Evolutionary conservation across 176 grass and related monocot species (phyloP).

Genomic region (Coix lacrymajobi): DNA sequence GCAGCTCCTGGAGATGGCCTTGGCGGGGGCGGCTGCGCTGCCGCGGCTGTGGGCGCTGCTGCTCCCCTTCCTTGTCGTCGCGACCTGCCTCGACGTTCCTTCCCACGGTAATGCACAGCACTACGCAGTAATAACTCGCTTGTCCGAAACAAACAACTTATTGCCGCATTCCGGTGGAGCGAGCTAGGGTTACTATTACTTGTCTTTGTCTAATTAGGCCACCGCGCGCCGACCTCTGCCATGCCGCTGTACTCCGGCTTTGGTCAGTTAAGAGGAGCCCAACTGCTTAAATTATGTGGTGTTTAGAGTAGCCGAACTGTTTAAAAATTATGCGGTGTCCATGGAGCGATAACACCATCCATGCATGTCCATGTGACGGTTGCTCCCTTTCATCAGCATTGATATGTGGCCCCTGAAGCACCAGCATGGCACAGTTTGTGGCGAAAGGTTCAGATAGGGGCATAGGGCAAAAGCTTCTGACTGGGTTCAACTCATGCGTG

Average conservation of each 20-base stretch:
- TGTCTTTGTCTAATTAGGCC: background rate
- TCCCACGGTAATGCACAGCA: constrained; percentile 15
- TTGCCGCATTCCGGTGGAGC: background rate
- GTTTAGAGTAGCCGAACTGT: background rate
- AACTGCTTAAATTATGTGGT: background rate
- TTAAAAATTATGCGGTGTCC: background rate
- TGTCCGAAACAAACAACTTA: background rate
- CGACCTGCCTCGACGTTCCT: constrained; percentile 19
- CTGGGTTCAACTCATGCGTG: background rate
- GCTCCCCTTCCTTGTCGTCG: constrained; percentile 30
- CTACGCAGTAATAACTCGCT: background rate
- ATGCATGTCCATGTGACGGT: background rate
- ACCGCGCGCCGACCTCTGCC: background rate
- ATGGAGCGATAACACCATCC: background rate
- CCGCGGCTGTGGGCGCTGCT: background rate
- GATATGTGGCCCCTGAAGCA: background rate
- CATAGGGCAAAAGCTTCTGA: background rate
- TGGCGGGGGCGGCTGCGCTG: background rate
- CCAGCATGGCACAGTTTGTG: background rate
- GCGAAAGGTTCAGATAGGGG: background rate
- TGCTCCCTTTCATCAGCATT: background rate
- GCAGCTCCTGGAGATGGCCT: background rate
- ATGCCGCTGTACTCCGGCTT: background rate
- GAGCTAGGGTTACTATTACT: background rate
- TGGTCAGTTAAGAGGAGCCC: background rate